These are phyloP conservation scores for Cicer bijugum DNA, from an alignment of 306 rosid genomes.

Conservation along the genomic window DNA sequence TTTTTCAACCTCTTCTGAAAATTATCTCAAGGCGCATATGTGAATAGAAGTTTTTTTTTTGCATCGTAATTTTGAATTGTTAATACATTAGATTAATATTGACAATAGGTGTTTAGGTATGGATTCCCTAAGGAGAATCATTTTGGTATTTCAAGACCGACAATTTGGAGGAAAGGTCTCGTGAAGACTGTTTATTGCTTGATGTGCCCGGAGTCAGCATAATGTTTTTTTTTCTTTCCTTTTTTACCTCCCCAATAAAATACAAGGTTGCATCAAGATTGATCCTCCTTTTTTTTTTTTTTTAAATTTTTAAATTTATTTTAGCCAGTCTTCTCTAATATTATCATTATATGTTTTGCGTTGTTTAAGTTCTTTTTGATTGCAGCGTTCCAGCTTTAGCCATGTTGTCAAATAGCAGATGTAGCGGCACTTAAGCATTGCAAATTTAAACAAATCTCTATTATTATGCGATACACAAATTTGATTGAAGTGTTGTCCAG, in stretches of 20 bases:
- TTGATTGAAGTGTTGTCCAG: background rate
- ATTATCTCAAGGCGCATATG: background rate
- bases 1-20: background rate
- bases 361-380: background rate
- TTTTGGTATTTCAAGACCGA: conserved; percentile 11
- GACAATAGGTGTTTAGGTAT: conserved; percentile 2
- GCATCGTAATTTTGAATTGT: background rate
- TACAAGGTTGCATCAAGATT: conserved; percentile 6
- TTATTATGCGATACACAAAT: background rate
- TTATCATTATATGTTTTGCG: conserved; percentile 6
- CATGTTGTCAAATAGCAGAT: background rate
- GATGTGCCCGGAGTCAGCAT: background rate
- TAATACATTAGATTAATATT: conserved; percentile 1
- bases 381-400: background rate
- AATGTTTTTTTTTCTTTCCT: background rate
- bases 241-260: conserved; percentile 5
- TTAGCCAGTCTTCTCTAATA: background rate
- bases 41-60: background rate
- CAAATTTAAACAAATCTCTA: background rate
- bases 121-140: conserved; percentile 13
- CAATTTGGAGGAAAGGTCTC: conserved; percentile 17
- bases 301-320: background rate
- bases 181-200: conserved; percentile 28
- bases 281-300: background rate
- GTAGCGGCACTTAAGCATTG: background rate